Evolutionary conservation across 1,284 basidiomycete species (phyloP).

Genomic region (Leccinum variabile): DNA sequence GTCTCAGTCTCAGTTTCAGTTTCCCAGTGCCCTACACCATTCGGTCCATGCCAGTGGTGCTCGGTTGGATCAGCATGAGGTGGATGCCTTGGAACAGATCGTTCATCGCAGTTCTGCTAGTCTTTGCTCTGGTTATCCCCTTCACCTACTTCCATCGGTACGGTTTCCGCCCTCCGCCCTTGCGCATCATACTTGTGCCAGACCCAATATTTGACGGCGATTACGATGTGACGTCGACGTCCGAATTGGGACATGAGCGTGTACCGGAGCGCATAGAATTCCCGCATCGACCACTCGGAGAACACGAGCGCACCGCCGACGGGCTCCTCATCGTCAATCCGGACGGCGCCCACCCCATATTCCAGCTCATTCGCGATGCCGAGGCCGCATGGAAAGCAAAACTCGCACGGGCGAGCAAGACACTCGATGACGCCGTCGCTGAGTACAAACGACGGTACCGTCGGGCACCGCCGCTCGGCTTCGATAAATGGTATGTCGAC

Average conservation of each 20-base stretch:
- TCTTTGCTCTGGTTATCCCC: not conserved
- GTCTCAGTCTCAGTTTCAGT: too few species aligned
- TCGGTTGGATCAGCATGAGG: not conserved
- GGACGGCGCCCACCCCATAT: slow-evolving; percentile 42
- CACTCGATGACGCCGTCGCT: slow-evolving; percentile 42
- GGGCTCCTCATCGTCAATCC: slow-evolving; percentile 36
- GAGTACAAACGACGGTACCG: slow-evolving; percentile 51
- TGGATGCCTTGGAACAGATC: slow-evolving; percentile 1
- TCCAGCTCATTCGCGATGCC: slow-evolving; percentile 44
- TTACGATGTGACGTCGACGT: not conserved
- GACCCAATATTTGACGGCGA: not conserved
- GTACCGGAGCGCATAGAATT: not conserved
- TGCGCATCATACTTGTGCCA: not conserved
- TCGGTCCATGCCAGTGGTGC: slow-evolving; percentile 3
- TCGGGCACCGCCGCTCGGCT: slow-evolving; percentile 51
- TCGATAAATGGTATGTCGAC: slow-evolving; percentile 52
- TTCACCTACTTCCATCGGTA: not conserved
- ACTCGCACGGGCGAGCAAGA: slow-evolving; percentile 43
- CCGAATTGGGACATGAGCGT: not conserved
- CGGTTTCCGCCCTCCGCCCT: not conserved
- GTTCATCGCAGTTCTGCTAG: slow-evolving; percentile 6
- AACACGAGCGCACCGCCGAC: slow-evolving; percentile 27
- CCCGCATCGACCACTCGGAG: slow-evolving; percentile 3
- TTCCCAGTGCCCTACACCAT: too few species aligned
- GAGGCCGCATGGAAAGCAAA: slow-evolving; percentile 43